A percentile compares a stretch with the other conserved stretches of the same genome.
These are phyloP conservation scores for Apiospora pterosperma DNA, from an alignment of 2,329 filamentous ascomycete species.

Conservation along the genomic window DNA sequence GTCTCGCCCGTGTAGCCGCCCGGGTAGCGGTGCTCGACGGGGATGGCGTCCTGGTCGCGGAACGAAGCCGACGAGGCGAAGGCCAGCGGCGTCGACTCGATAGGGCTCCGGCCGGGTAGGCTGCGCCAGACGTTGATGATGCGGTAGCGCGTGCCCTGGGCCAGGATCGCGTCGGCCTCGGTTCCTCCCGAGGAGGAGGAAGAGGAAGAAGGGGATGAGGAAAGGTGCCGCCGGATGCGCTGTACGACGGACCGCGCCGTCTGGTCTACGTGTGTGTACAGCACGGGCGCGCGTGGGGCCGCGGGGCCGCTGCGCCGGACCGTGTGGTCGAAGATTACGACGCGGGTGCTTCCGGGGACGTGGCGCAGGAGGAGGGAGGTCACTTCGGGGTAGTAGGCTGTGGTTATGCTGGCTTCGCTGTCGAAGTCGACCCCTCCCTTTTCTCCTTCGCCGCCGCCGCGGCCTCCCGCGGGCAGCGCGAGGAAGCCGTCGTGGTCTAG, in stretches of 20 bases:
- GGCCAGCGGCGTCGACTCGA: constrained; percentile 65
- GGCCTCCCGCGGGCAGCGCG: constrained; percentile 43
- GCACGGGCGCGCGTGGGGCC: constrained; percentile 66
- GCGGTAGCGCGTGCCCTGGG: constrained; percentile 65
- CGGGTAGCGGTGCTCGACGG: constrained; percentile 72
- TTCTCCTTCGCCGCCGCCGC: background rate
- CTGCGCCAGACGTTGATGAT: constrained; percentile 88
- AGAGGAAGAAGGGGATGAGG: background rate
- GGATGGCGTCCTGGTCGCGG: constrained; percentile 60
- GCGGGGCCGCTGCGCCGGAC: constrained; percentile 63
- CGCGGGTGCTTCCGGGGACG: constrained; percentile 61
- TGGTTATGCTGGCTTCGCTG: constrained; percentile 65
- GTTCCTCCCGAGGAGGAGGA: too few species aligned
- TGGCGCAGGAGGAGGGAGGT: constrained; percentile 65
- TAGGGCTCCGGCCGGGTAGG: constrained; percentile 47
- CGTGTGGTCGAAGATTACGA: constrained; percentile 86
- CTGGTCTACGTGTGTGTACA: constrained; percentile 79
- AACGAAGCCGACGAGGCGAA: constrained; percentile 65
- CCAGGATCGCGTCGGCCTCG: constrained; percentile 58
- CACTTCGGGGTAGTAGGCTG: constrained; percentile 81
- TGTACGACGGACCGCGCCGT: constrained; percentile 61
- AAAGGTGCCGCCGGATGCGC: constrained; percentile 65
- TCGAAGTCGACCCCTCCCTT: constrained; percentile 47
- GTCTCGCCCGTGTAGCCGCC: constrained; percentile 69
- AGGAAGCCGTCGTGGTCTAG: constrained; percentile 76